Evolutionary conservation across 768 basidiomycete genomes (phyloP).

Genomic region (Crassisporium funariophilum): DNA sequence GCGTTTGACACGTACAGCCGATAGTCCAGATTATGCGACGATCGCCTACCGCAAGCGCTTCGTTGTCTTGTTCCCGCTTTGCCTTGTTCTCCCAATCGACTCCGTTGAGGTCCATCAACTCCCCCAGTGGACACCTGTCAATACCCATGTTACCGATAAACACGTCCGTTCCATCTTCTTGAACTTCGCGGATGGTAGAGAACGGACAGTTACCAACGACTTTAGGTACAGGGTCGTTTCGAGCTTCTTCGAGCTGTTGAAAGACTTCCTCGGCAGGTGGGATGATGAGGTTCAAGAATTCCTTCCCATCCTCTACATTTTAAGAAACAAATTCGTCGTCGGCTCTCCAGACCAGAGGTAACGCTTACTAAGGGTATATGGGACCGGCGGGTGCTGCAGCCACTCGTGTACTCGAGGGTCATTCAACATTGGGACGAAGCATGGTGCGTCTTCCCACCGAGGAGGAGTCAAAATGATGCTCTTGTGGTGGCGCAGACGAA

Average conservation of each 20-base stretch:
- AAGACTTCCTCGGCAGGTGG: slow-evolving; percentile 31
- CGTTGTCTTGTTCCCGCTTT: slow-evolving; percentile 41
- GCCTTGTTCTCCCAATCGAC: slow-evolving; percentile 40
- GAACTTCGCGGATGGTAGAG: slow-evolving; percentile 51
- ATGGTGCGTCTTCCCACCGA: slow-evolving; percentile 45
- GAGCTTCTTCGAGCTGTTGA: slow-evolving; percentile 30
- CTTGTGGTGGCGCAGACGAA: slow-evolving; percentile 50
- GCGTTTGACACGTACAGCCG: slow-evolving; percentile 47
- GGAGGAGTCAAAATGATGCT: slow-evolving; percentile 65
- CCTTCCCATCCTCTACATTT: slow-evolving; percentile 34
- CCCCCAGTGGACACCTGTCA: slow-evolving; percentile 27
- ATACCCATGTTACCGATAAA: slow-evolving; percentile 53
- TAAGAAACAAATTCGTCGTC: background rate
- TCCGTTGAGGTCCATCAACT: slow-evolving; percentile 18
- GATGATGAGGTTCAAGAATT: slow-evolving; percentile 19
- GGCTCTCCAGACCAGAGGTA: background rate
- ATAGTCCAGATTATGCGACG: slow-evolving; percentile 60
- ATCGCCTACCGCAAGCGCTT: slow-evolving; percentile 45
- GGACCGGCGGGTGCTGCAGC: slow-evolving; percentile 52
- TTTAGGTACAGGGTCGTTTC: slow-evolving; percentile 24
- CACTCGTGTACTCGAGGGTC: slow-evolving; percentile 48
- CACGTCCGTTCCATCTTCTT: slow-evolving; percentile 56
- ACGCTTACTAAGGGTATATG: slow-evolving; percentile 45
- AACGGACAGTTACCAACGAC: slow-evolving; percentile 51
- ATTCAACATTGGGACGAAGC: slow-evolving; percentile 44